Base-by-base conservation (phyloP, 2,329 filamentous ascomycete genomes). In the Aspergillus terreus region DNA sequence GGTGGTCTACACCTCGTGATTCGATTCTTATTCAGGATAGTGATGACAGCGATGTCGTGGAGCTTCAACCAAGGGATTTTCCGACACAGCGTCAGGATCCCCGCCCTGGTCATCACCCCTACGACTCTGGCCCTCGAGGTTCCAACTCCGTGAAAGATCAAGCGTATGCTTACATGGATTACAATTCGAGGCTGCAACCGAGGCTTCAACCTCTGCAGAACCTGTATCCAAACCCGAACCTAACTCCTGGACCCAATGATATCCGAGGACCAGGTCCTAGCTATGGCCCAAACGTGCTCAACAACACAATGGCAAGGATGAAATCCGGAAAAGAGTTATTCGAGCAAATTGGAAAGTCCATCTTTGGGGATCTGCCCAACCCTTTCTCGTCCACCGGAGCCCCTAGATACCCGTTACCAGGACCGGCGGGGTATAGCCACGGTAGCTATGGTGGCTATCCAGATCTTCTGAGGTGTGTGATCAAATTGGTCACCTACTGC, bases 11-110 rank as follows among this genome's bases (percentile, higher is more conserved):
- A 40, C 12, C 4, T 10, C 27, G 27, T 30, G 27, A 30, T 9
- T 3, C 44, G 27, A n/a, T 33, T 32, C 30, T 41, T 10, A 30
- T 46, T 1, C 46, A 33, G 17, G 60, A 64, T 46, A 61, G 56
- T 44, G 62, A 63, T 49, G 63, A 71, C 47, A 68, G 66, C 50
- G 69, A 71, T 52, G 25, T 71, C n/a, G 54, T 64, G 43, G 69
- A 71, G 47, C 68, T 70, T 21, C 51, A 62, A 1, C 46, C 57
- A 6, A 14, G 30, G 14, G 55, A 63, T 46, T 68, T 66, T 4
- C 40, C 15, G n/a, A 6, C 6, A 15, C 43, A 49, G 17, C 49
- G 47, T 25, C 46, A 47, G 19, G 30, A 32, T 19, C 3, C 23
- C 5, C 35, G 35, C 11, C 35, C 15, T 17, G 14, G 2, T 7